Percentiles rank a stretch among this genome's conserved stretches.
Conservation (phyloP, 2,329 filamentous ascomycete species). For the Fusarium sp. region DNA sequence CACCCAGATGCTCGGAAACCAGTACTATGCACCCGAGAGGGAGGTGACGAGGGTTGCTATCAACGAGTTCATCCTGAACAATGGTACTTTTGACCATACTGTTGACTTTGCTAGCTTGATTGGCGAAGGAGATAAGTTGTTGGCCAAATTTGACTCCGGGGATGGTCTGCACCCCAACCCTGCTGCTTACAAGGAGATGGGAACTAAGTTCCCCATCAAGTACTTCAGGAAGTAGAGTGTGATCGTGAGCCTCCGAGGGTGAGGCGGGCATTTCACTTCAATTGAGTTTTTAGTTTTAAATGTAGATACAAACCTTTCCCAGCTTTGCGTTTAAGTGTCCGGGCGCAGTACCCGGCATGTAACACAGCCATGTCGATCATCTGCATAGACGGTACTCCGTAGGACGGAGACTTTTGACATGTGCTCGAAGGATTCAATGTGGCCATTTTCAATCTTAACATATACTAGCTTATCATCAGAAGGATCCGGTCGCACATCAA, state of each 20-base stretch:
- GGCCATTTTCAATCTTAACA: neutral
- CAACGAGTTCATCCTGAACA: conserved; percentile 30
- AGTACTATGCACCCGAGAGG: conserved; percentile 15
- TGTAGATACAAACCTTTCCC: neutral
- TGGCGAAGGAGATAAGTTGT: conserved; percentile 20
- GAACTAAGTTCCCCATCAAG: conserved; percentile 7
- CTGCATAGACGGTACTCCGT: neutral
- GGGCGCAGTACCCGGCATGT: neutral
- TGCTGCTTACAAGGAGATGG: conserved; percentile 21
- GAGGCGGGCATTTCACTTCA: neutral
- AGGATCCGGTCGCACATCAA: neutral
- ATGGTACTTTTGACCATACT: conserved; percentile 17
- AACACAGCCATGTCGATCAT: neutral
- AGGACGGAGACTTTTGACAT: neutral
- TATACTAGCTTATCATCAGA: neutral
- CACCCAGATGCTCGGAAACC: conserved; percentile 24
- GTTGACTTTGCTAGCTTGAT: conserved; percentile 30
- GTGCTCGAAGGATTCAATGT: neutral
- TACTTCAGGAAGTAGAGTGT: neutral
- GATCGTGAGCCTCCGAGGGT: rapidly evolving
- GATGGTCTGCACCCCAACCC: conserved; percentile 34
- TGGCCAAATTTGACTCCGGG: conserved; percentile 22
- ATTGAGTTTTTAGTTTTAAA: neutral
- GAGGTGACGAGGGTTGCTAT: conserved; percentile 15
- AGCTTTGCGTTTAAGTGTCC: neutral